These are phyloP conservation scores for Ascochyta viciae-villosae DNA, from an alignment of 2,329 filamentous ascomycete species.

Conservation along the genomic window DNA sequence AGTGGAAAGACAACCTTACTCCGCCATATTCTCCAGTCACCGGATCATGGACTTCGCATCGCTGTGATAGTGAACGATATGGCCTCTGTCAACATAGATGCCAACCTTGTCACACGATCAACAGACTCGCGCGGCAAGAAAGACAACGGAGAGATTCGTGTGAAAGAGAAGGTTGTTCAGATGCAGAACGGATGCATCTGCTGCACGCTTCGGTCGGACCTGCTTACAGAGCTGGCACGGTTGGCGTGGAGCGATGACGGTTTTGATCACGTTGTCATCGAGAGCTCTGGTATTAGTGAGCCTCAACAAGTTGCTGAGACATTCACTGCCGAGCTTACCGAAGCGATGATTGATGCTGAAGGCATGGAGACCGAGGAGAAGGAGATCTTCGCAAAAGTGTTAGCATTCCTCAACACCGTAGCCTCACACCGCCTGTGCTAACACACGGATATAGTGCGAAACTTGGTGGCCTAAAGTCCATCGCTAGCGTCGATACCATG, in stretches of 20 bases:
- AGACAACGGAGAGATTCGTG: constrained; percentile 55
- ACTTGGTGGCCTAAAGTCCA: constrained; percentile 67
- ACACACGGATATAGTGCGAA: constrained; percentile 30
- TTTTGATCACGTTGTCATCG: constrained; percentile 76
- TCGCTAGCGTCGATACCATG: constrained; percentile 73
- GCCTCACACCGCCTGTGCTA: neutral
- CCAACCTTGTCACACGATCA: constrained; percentile 62
- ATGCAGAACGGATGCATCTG: constrained; percentile 78
- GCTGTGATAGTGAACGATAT: constrained; percentile 79
- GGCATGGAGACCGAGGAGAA: constrained; percentile 54
- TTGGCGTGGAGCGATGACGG: constrained; percentile 64
- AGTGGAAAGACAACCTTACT: constrained; percentile 76
- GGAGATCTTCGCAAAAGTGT: constrained; percentile 57
- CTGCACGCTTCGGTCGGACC: constrained; percentile 74
- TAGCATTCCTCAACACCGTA: constrained; percentile 17
- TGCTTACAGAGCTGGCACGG: constrained; percentile 72
- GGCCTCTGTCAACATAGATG: constrained; percentile 67
- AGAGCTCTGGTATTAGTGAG: constrained; percentile 75
- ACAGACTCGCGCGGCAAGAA: constrained; percentile 42
- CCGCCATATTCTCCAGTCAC: constrained; percentile 69
- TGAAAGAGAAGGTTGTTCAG: constrained; percentile 70
- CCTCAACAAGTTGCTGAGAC: constrained; percentile 78
- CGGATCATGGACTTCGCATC: constrained; percentile 70
- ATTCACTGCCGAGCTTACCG: constrained; percentile 62
- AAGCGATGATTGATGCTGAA: constrained; percentile 55